Conservation (phyloP, 148 eudicot genomes). For the Camellia sinensis region DNA sequence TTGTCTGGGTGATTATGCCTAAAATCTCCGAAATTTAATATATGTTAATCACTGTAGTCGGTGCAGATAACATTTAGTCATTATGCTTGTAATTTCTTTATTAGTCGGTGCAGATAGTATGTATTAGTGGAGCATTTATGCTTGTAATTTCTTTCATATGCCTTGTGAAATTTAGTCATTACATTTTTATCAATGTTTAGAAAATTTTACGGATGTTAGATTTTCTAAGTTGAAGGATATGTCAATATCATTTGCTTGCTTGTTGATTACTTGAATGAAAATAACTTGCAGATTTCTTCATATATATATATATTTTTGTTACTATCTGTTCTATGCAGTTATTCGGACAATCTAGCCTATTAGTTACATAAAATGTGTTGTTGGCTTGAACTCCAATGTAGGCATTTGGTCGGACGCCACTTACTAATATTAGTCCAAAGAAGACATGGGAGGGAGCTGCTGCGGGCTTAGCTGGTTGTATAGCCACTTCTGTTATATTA, state of each 20-base stretch:
- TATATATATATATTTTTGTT: not conserved
- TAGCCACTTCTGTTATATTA: constrained; percentile 63
- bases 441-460: constrained; percentile 98
- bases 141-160: not conserved
- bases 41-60: not conserved
- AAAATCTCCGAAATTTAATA: not conserved
- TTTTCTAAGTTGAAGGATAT: not conserved
- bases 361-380: not conserved
- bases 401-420: constrained; percentile 95
- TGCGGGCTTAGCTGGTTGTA: constrained; percentile 78
- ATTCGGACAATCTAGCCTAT: not conserved
- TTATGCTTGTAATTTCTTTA: too few relatives aligned
- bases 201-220: not conserved
- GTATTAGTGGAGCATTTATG: not conserved
- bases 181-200: not conserved
- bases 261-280: not conserved
- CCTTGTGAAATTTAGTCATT: constrained; percentile 1
- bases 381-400: constrained; percentile 28
- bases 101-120: not conserved
- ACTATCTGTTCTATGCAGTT: not conserved
- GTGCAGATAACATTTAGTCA: too few relatives aligned
- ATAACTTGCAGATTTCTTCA: not conserved
- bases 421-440: constrained; percentile 79
- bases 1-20: not conserved
- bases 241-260: not conserved